These are phyloP conservation scores for Lablab purpureus DNA, from an alignment of 306 rosid species.

Conservation along the genomic window DNA sequence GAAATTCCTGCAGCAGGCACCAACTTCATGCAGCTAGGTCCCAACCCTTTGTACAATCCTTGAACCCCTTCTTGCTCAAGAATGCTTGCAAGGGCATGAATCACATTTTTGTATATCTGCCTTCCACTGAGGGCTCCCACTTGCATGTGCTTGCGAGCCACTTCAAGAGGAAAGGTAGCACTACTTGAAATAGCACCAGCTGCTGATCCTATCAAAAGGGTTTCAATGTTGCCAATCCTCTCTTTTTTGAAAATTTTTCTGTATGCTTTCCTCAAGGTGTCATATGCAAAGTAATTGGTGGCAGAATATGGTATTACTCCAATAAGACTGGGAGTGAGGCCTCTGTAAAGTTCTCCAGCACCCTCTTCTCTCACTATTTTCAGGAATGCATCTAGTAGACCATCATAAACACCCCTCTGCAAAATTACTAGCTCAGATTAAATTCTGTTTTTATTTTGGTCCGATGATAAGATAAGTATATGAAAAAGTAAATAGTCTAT, in stretches of 20 bases:
- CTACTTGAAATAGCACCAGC: slow-evolving; percentile 94
- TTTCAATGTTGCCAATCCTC: slow-evolving; percentile 87
- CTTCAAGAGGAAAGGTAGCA: slow-evolving; percentile 95
- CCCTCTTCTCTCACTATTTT: slow-evolving; percentile 83
- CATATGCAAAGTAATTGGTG: slow-evolving; percentile 89
- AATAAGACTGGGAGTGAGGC: slow-evolving; percentile 90
- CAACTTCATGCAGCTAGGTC: slow-evolving; percentile 97
- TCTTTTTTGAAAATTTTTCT: slow-evolving; percentile 77
- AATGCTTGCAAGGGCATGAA: slow-evolving; percentile 87
- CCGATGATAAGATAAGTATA: neutral
- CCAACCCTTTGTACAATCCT: slow-evolving; percentile 88
- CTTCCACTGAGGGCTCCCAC: slow-evolving; percentile 96
- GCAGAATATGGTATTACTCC: slow-evolving; percentile 98
- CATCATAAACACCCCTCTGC: slow-evolving; percentile 86
- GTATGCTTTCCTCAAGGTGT: slow-evolving; percentile 82
- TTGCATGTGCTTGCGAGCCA: slow-evolving; percentile 99
- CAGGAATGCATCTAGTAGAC: slow-evolving; percentile 81
- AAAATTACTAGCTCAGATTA: slow-evolving; percentile 24
- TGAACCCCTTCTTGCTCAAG: slow-evolving; percentile 78
- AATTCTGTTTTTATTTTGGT: neutral
- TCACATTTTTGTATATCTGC: slow-evolving; percentile 76
- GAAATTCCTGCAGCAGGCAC: slow-evolving; percentile 98
- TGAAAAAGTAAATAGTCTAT: neutral
- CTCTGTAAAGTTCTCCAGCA: slow-evolving; percentile 85
- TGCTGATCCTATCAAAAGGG: slow-evolving; percentile 90